These are phyloP conservation scores for Phytophthora sp. DNA, from an alignment of 352 stramenopile genomes.

Conservation along the genomic window DNA sequence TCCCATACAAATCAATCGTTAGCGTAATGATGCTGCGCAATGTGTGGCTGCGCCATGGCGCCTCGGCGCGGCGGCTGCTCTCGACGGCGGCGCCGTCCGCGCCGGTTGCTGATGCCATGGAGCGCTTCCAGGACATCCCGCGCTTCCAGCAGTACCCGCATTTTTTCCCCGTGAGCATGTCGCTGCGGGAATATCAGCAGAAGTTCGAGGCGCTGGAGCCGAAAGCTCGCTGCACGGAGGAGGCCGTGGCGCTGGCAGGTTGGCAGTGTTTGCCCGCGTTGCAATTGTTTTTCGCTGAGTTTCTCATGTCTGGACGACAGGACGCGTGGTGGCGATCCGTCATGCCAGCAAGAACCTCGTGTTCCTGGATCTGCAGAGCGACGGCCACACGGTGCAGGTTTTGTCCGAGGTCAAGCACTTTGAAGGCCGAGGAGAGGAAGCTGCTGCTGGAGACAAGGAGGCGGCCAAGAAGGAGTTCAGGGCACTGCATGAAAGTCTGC, in stretches of 20 bases:
- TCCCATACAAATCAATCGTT: slow-evolving; percentile 9
- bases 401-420: slow-evolving; percentile 82
- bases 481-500: slow-evolving; percentile 69
- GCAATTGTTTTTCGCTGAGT: neutral
- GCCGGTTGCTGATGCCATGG: slow-evolving; percentile 44
- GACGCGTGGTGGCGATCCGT: slow-evolving; percentile 78
- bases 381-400: slow-evolving; percentile 74
- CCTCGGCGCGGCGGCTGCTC: slow-evolving; percentile 25
- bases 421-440: slow-evolving; percentile 39
- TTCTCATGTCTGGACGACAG: slow-evolving; percentile 18
- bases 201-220: slow-evolving; percentile 59
- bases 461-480: slow-evolving; percentile 59
- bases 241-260: slow-evolving; percentile 67
- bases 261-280: slow-evolving; percentile 2
- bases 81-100: slow-evolving; percentile 16
- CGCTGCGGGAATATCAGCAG: slow-evolving; percentile 58
- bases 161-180: slow-evolving; percentile 72
- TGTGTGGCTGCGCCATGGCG: slow-evolving; percentile 33
- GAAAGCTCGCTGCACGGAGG: slow-evolving; percentile 62
- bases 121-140: slow-evolving; percentile 60
- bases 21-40: slow-evolving; percentile 34
- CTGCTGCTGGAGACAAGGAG: slow-evolving; percentile 29
- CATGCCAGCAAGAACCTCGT: slow-evolving; percentile 85
- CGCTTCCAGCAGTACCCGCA: slow-evolving; percentile 71
- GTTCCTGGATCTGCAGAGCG: slow-evolving; percentile 76